Base-by-base conservation (phyloP, 2,329 filamentous ascomycete species). In the Ascochyta fabae region DNA sequence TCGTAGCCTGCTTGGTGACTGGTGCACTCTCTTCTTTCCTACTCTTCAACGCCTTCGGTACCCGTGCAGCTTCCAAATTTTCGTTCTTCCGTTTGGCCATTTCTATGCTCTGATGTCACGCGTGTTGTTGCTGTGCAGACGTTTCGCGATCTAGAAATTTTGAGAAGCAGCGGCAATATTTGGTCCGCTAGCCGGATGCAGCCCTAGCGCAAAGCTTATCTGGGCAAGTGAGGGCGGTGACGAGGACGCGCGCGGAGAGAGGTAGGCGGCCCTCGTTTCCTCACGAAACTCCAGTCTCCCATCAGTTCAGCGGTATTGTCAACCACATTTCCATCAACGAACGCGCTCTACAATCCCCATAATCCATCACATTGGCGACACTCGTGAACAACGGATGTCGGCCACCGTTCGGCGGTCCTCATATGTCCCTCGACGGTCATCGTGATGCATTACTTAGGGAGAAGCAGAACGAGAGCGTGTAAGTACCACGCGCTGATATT, bases 361-460 rank as follows among this genome's bases (percentile, higher is more conserved):
- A 75, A 74, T 69, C 64, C 71, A 72, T 72, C 73, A 75, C 66
- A 63, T 70, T 72, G 73, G 73, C 73, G 70, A 65, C 74, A 70
- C 70, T 73, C 68, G 72, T 75, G 74, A 74, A 77, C 74, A 75
- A 79, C 79, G 76, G 79, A 80, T 80, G 78, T 78, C 72, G 77
- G 73, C 74, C 74, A 66, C 68, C 63, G 71, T 62, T 67, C 57
- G 65, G 67, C 66, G 62, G 68, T 66, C 62, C 66, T 78, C 77
- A 76, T 76, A 81, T 81, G 79, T 81, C 78, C 73, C 70, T 79
- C 72, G 75, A 78, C 72, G 72, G 71, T 64, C 67, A 75, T 67
- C 75, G 76, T 71, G 73, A 77, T 75, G 75, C 70, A 64, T 66
- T 69, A 65, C 63, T 72, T 63, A 64, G 65, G 66, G 71, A 71